Evolutionary conservation across 2,329 filamentous ascomycete species (phyloP).

Genomic region (Rhinocladiella mackenziei): DNA sequence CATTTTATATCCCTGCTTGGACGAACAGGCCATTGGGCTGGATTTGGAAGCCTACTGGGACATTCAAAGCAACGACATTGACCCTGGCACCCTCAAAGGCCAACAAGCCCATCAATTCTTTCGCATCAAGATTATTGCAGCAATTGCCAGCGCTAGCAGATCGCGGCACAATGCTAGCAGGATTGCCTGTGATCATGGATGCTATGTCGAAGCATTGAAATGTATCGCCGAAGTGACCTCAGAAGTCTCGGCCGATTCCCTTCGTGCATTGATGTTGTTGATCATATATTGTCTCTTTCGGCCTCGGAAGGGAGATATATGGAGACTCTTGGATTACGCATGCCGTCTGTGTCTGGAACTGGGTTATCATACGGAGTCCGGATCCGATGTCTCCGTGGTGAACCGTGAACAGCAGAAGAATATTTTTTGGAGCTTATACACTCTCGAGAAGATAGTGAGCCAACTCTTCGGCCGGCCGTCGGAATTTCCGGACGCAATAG

Average conservation of each 20-base stretch:
- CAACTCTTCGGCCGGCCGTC: constrained; percentile 34
- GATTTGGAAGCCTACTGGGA: not conserved
- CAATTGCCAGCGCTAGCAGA: constrained; percentile 26
- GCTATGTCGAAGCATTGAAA: constrained; percentile 19
- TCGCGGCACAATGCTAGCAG: constrained; percentile 5
- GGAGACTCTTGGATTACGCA: constrained; percentile 18
- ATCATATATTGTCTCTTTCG: constrained; percentile 24
- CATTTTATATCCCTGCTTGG: constrained; percentile 22
- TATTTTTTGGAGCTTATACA: constrained; percentile 33
- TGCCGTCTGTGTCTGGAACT: constrained; percentile 28
- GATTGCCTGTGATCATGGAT: constrained; percentile 10
- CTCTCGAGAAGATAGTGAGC: constrained; percentile 33
- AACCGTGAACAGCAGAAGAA: constrained; percentile 17
- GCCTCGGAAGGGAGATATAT: constrained; percentile 22
- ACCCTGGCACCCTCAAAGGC: constrained; percentile 1
- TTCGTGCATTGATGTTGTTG: constrained; percentile 22
- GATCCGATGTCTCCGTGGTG: constrained; percentile 3
- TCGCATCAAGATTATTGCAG: constrained; percentile 29
- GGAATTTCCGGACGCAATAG: constrained; percentile 30
- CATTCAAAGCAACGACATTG: not conserved
- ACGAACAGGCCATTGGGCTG: constrained; percentile 15
- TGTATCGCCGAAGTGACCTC: constrained; percentile 19
- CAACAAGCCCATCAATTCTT: constrained; percentile 28
- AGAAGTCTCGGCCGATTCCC: constrained; percentile 13
- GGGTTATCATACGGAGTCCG: constrained; percentile 30